Percentiles rank a stretch among this genome's conserved stretches.
Evolutionary conservation across 169 alveolate genomes (phyloP).

Genomic region (Plasmodium inui): DNA sequence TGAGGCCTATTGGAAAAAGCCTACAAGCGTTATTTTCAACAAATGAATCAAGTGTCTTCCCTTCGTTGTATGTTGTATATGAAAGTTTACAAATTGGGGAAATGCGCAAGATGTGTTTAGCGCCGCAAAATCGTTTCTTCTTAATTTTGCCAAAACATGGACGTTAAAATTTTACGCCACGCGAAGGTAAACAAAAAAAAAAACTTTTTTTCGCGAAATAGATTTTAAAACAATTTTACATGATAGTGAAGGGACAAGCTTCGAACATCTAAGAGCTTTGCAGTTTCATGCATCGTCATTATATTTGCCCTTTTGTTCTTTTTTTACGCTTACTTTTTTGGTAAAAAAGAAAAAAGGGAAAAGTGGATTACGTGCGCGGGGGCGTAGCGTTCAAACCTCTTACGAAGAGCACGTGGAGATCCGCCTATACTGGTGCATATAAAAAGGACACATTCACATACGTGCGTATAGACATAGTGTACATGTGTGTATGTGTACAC

Average conservation of each 20-base stretch:
- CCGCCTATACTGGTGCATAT: conserved; percentile 14
- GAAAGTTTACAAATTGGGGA: neutral
- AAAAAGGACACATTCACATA: neutral
- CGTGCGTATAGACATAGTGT: conserved; percentile 1
- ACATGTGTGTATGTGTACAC: neutral
- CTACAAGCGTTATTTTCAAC: conserved; percentile 1
- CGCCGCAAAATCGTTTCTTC: conserved; percentile 14
- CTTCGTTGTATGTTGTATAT: neutral
- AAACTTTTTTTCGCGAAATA: neutral
- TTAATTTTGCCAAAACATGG: conserved; percentile 4
- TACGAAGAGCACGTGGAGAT: neutral
- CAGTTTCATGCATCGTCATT: neutral
- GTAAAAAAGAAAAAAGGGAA: conserved; percentile 13
- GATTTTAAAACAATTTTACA: conserved; percentile 1
- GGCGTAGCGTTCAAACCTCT: conserved; percentile 40
- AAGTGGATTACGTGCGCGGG: conserved; percentile 60
- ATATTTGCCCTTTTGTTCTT: neutral
- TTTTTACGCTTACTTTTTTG: conserved; percentile 23
- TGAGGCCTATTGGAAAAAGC: neutral
- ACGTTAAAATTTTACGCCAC: conserved; percentile 18
- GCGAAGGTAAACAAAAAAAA: conserved; percentile 16
- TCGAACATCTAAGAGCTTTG: neutral
- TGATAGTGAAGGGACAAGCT: conserved; percentile 1
- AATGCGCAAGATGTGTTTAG: conserved; percentile 14
- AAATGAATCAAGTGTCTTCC: conserved; percentile 3